Evolutionary conservation across 2,329 filamentous ascomycete species (phyloP).

Genomic region (Fusarium redolens): DNA sequence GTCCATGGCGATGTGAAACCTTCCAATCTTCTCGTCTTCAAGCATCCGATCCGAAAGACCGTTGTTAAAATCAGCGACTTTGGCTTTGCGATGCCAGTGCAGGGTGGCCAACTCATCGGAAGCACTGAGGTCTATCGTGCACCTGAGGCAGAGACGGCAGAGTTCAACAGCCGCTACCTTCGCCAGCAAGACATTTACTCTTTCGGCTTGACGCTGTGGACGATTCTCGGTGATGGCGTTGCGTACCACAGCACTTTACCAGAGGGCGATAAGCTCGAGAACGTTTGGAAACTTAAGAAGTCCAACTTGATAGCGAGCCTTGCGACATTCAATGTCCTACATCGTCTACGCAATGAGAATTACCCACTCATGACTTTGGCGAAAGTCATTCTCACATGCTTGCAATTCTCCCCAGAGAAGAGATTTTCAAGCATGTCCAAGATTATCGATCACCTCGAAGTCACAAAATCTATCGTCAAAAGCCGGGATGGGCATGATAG

Average conservation of each 20-base stretch:
- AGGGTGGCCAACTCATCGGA: background rate
- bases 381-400: background rate
- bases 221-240: background rate
- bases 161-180: background rate
- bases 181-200: conserved; percentile 3
- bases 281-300: background rate
- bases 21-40: conserved; percentile 2
- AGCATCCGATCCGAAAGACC: background rate
- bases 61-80: background rate
- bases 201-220: background rate
- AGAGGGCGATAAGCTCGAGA: background rate
- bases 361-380: background rate
- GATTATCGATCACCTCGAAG: background rate
- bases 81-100: background rate
- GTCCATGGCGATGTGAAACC: conserved; percentile 3
- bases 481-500: background rate
- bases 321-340: background rate
- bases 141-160: background rate
- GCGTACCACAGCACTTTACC: background rate
- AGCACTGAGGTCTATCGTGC: conserved; percentile 1
- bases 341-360: background rate
- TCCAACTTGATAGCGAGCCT: background rate
- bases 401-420: background rate
- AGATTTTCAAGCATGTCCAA: background rate
- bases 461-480: background rate